Conservation (phyloP, 1,139 yeast species). For the Yamadazyma blattariae region DNA sequence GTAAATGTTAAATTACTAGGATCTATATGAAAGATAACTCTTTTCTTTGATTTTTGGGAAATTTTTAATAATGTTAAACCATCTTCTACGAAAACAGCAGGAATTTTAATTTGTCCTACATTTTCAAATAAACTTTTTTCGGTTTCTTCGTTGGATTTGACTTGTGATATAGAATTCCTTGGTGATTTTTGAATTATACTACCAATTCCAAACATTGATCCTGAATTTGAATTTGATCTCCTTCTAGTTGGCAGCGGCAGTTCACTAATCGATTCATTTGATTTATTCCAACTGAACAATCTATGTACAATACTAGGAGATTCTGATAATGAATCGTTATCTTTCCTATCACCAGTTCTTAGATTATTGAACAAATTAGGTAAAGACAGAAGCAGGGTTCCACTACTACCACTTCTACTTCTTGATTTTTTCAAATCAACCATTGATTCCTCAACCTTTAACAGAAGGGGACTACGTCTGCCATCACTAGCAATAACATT, state of each 20-base stretch:
- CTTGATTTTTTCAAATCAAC: conserved; percentile 1
- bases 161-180: conserved; percentile 2
- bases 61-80: conserved; percentile 57
- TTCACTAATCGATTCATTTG: conserved; percentile 11
- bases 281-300: conserved; percentile 9
- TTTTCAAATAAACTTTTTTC: conserved; percentile 9
- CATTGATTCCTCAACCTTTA: not conserved
- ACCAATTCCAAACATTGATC: too few relatives aligned
- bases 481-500: not conserved
- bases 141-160: conserved; percentile 5
- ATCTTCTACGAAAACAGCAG: conserved; percentile 30
- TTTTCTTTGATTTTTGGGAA: conserved; percentile 65
- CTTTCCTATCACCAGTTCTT: conserved; percentile 18
- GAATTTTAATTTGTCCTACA: conserved; percentile 16
- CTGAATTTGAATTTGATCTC: not conserved
- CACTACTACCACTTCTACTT: conserved; percentile 9
- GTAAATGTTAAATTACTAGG: conserved; percentile 35
- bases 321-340: conserved; percentile 10
- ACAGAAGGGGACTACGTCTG: conserved; percentile 2
- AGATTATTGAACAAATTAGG: conserved; percentile 20
- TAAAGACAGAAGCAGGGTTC: conserved; percentile 23
- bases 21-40: conserved; percentile 36
- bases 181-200: conserved; percentile 1
- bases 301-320: conserved; percentile 8
- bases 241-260: not conserved